Evolutionary conservation across 2,329 filamentous ascomycete species (phyloP).

Genomic region (Fusarium concolor): DNA sequence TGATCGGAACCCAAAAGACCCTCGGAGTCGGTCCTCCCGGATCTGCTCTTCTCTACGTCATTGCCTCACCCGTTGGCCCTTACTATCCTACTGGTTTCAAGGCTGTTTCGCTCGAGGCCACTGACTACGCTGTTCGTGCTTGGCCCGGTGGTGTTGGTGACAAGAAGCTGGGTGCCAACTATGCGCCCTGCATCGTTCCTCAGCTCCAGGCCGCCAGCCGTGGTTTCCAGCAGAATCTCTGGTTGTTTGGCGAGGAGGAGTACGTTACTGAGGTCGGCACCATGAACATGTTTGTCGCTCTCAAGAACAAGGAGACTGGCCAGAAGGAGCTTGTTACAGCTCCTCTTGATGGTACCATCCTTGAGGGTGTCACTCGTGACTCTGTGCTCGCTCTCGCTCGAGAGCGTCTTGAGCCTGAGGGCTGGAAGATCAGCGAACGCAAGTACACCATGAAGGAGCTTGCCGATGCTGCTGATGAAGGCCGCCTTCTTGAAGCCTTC

Average conservation of each 20-base stretch:
- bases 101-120: slow-evolving; percentile 93
- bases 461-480: slow-evolving; percentile 82
- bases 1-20: slow-evolving; percentile 97
- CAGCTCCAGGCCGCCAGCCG: slow-evolving; percentile 91
- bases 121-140: slow-evolving; percentile 94
- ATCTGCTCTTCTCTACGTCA: slow-evolving; percentile 91
- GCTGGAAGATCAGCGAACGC: slow-evolving; percentile 89
- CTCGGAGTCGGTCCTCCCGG: slow-evolving; percentile 93
- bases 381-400: slow-evolving; percentile 87
- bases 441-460: slow-evolving; percentile 94
- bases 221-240: slow-evolving; percentile 98
- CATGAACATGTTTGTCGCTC: slow-evolving; percentile 95
- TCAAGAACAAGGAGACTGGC: slow-evolving; percentile 87
- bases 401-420: slow-evolving; percentile 84
- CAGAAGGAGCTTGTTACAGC: slow-evolving; percentile 95
- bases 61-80: slow-evolving; percentile 94
- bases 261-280: slow-evolving; percentile 97
- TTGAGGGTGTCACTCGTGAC: slow-evolving; percentile 94
- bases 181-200: slow-evolving; percentile 98
- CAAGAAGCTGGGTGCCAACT: slow-evolving; percentile 99
- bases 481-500: slow-evolving; percentile 91
- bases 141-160: slow-evolving; percentile 98
- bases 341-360: slow-evolving; percentile 94
- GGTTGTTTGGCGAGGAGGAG: slow-evolving; percentile 96
- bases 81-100: slow-evolving; percentile 99